These are phyloP conservation scores for Candida anutae DNA, from an alignment of 1,139 yeast genomes.

Conservation along the genomic window DNA sequence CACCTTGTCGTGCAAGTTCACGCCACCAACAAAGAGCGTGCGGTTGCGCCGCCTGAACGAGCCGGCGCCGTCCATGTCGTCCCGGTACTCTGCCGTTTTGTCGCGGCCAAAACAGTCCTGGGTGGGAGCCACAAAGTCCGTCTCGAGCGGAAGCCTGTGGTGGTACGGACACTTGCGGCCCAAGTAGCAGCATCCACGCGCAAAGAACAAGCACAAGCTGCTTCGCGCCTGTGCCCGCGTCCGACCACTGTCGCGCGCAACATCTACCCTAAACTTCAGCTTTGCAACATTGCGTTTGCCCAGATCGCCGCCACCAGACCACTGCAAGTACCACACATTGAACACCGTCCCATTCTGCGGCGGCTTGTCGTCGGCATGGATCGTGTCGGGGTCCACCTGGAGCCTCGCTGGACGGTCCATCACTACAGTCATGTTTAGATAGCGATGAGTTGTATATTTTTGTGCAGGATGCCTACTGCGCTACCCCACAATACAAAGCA, in stretches of 20 bases:
- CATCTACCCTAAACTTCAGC: slow-evolving; percentile 48
- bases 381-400: slow-evolving; percentile 62
- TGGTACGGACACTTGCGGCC: slow-evolving; percentile 71
- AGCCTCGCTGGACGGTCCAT: slow-evolving; percentile 56
- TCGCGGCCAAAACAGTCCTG: slow-evolving; percentile 93
- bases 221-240: slow-evolving; percentile 53
- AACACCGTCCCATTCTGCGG: slow-evolving; percentile 76
- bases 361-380: slow-evolving; percentile 59
- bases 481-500: too few relatives aligned
- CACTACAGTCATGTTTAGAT: too few relatives aligned
- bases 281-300: slow-evolving; percentile 22
- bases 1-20: slow-evolving; percentile 26
- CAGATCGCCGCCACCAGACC: slow-evolving; percentile 68
- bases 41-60: slow-evolving; percentile 63
- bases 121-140: slow-evolving; percentile 45
- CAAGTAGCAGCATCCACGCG: slow-evolving; percentile 77
- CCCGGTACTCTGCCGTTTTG: slow-evolving; percentile 72
- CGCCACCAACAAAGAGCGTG: slow-evolving; percentile 73
- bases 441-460: too few relatives aligned
- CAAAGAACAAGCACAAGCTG: slow-evolving; percentile 74
- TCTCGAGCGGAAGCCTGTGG: slow-evolving; percentile 64
- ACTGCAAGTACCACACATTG: slow-evolving; percentile 82
- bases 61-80: slow-evolving; percentile 94
- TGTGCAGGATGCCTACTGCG: too few relatives aligned
- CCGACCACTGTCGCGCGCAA: slow-evolving; percentile 61